Evolutionary conservation across 176 grass and related monocot species (phyloP), one percentile per base, ranked within the genome.

Genomic region (Musa acuminata): DNA sequence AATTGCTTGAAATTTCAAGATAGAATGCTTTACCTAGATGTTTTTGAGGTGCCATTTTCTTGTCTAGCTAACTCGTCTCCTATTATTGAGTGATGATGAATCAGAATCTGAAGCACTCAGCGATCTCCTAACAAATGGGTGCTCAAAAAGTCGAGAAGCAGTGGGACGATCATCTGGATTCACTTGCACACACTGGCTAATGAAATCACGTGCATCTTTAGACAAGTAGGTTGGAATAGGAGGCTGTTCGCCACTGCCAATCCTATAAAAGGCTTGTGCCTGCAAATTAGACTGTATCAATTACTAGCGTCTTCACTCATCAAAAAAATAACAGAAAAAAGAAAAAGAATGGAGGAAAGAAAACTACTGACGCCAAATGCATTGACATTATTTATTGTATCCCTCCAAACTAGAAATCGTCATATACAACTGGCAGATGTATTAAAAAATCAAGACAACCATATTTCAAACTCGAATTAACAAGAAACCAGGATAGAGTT

Each of bases 71-170:
- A 1, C 5, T 55, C 72, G 29, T 57, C 72, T 54, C 22, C 29
- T 22, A 10, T 74, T 55, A 27, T 4, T 55, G 24, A 16, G 19
- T 14, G 71, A 26, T 59, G 76, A 83, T 10, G 76, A 69, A 54
- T 65, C 58, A 73, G 91, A 86, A 58, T 82, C 86, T 49, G 88
- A 88, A 85, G 78, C 50, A 75, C 73, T 52, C 19, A 87, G 52
- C 11, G 88, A 73, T 72, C 86, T 89, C 73, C 87, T 91, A 72
- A 99, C 88, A 87, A 99, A 99, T 72, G 96, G 88, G 73, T 99
- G 96, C 1, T 87, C 74, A 63, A 99, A 67, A 68, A 99, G 91
- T 78, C 80, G 81, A 70, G 79, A 81, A 11, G 91, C 91, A 51
- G 88, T 82, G 72, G 91, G 91, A 11, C 96, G 84, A 71, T 86